Evolutionary conservation across 106 monocot genomes (phyloP), one percentile per base, ranked within the genome.

Genomic region (Agapanthus africanus): DNA sequence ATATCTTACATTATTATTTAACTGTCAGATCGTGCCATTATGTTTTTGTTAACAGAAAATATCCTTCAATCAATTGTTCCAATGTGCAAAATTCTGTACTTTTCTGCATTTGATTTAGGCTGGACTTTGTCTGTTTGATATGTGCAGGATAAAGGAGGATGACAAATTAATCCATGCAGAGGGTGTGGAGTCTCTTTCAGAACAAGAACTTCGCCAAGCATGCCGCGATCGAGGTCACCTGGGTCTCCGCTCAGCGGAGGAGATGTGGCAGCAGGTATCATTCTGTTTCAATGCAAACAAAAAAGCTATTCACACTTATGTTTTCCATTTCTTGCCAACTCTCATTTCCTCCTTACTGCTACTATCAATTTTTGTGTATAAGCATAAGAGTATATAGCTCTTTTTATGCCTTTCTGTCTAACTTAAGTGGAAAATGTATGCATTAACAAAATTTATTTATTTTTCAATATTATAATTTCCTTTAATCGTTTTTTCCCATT

Each of bases 101-200:
- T 50, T 27, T 15, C 30, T 57, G 30, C 28, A 10, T n/a, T n/a
- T n/a, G n/a, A n/a, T n/a, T n/a, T 28, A 30, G 30, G 31, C 10
- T 57, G 56, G 30, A 57, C 27, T 30, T 15, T 30, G 1, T 30
- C 30, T 31, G 30, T 57, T 57, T 57, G 30, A 57, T 57, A 41
- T 63, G 37, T 75, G 22, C 64, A 97, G 95, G 80, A 97, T 97
- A 79, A 97, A 91, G 60, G 79, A 91, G 49, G 95, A 97, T 76
- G 95, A 97, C 75, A 97, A 82, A 47, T 63, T 97, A 41, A 97
- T 97, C 71, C 88, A 91, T 67, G 78, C 80, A 50, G 95, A 97
- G 66, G 95, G 95, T 56, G 69, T 97, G 59, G 95, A 97, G 61
- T 84, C 95, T 74, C 95, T 97, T 70, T 86, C 95, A 65, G 95